phyloP scores from a whole-genome alignment of 106 monocot genomes.

The Acorus calamus region DNA sequence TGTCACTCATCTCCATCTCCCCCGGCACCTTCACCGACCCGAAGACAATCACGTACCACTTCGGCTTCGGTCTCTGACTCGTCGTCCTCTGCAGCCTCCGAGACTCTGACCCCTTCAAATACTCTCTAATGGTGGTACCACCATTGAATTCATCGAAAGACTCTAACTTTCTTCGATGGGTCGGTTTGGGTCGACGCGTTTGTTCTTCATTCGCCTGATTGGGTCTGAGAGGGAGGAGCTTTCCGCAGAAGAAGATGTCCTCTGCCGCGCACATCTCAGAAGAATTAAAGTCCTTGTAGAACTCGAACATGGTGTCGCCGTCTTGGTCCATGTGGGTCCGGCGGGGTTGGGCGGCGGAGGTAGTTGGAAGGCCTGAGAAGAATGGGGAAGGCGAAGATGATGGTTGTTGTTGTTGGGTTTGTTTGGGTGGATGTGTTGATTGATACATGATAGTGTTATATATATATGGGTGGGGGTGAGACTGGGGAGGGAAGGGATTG shows the following conservation, averaged over 20 bases:
- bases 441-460: no score
- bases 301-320: no score
- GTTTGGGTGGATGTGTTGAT: no score
- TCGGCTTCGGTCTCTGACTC: not conserved
- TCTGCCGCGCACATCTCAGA: conserved; percentile 14
- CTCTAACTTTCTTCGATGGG: not conserved
- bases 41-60: conserved; percentile 7
- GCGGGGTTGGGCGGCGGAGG: no score
- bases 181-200: not conserved
- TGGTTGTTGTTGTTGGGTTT: no score
- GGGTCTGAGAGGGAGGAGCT: not conserved
- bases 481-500: no score
- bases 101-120: not conserved
- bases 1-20: conserved; percentile 8
- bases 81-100: not conserved
- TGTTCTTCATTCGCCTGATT: not conserved
- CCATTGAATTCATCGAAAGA: not conserved
- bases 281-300: not conserved
- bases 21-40: conserved; percentile 2
- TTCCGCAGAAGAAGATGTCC: conserved; percentile 11
- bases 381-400: no score
- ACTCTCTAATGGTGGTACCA: not conserved
- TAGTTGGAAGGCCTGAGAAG: no score
- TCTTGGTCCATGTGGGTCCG: no score
- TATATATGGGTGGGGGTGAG: no score